Evolutionary conservation across 805 yeast genomes (phyloP).

Genomic region (Groenewaldozyma salmanticensis): DNA sequence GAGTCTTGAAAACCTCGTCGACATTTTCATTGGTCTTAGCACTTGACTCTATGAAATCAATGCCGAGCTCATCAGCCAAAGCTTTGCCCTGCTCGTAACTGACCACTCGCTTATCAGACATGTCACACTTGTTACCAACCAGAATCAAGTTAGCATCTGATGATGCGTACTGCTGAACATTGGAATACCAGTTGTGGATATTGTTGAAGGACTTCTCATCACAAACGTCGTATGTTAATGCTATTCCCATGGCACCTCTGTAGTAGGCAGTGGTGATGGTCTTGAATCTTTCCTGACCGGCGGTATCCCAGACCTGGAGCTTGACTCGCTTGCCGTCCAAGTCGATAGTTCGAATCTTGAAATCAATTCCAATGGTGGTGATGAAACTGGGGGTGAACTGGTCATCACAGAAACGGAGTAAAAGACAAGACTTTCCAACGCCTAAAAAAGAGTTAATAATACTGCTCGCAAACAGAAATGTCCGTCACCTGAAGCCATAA

Average conservation of each 20-base stretch:
- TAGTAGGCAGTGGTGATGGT: slow-evolving; percentile 96
- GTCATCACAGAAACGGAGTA: slow-evolving; percentile 90
- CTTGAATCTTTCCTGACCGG: slow-evolving; percentile 97
- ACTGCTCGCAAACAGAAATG: neutral
- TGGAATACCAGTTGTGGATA: slow-evolving; percentile 89
- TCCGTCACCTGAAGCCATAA: neutral
- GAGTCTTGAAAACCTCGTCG: slow-evolving; percentile 80
- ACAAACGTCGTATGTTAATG: slow-evolving; percentile 93
- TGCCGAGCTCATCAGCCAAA: slow-evolving; percentile 73
- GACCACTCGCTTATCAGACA: slow-evolving; percentile 77
- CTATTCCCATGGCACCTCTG: slow-evolving; percentile 97
- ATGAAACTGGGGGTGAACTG: slow-evolving; percentile 94
- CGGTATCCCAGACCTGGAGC: slow-evolving; percentile 98
- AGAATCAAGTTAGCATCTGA: slow-evolving; percentile 91
- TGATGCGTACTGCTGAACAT: slow-evolving; percentile 92
- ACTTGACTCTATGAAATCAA: slow-evolving; percentile 91
- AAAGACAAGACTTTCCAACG: slow-evolving; percentile 56
- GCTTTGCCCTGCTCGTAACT: slow-evolving; percentile 84
- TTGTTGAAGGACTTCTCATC: slow-evolving; percentile 93
- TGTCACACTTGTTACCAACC: slow-evolving; percentile 95
- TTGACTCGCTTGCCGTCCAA: slow-evolving; percentile 87
- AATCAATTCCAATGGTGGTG: slow-evolving; percentile 96
- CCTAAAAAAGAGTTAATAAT: slow-evolving; percentile 15
- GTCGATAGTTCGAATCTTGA: slow-evolving; percentile 93
- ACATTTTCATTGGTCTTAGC: slow-evolving; percentile 92